Conservation (phyloP, 192 early-diverging fungal species). For the Backusella sp. region DNA sequence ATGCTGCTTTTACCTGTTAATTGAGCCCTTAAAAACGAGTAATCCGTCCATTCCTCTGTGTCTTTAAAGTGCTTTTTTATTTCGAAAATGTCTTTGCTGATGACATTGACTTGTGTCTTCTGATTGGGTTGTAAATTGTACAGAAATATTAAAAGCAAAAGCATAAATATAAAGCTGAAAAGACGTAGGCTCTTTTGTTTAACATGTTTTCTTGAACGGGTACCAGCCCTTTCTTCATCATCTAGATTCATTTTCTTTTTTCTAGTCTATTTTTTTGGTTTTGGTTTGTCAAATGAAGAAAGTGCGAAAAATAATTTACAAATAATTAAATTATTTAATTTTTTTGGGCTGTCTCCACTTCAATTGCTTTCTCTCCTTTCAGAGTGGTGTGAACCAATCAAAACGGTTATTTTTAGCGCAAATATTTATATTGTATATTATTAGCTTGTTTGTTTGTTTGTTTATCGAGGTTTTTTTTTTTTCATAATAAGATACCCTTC, state of each 20-base stretch:
- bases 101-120: not conserved
- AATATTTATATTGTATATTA: not conserved
- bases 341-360: not conserved
- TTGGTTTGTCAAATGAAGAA: not conserved
- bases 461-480: no score
- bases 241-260: conserved; percentile 2
- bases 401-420: not conserved
- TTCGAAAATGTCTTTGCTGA: not conserved
- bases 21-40: not conserved
- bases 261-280: not conserved
- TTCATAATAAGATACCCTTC: no score
- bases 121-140: not conserved
- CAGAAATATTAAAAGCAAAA: not conserved
- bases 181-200: not conserved
- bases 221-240: conserved; percentile 19
- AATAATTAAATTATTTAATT: not conserved
- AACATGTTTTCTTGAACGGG: conserved; percentile 14
- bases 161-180: not conserved
- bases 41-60: not conserved
- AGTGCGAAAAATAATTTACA: not conserved
- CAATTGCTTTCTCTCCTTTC: not conserved
- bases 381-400: not conserved
- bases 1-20: not conserved
- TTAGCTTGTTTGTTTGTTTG: not conserved
- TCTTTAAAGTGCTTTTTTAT: conserved; percentile 4